Base-by-base conservation (phyloP, 345 rosid species). In the Draba incana region DNA sequence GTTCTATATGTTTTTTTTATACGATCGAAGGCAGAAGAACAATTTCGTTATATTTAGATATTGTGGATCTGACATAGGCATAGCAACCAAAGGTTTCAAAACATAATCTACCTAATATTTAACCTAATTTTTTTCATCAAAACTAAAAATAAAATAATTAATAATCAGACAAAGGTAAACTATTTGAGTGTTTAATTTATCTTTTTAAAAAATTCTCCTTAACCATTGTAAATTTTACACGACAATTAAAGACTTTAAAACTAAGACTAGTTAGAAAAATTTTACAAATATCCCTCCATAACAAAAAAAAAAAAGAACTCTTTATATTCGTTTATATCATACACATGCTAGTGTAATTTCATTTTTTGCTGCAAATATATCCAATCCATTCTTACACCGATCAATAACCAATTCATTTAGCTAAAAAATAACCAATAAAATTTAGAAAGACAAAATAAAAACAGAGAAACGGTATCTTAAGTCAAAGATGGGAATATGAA, bases 401-500 rank as follows among this genome's bases (percentile, higher is more conserved):
- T 37, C 47, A 53, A 11, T 7, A 27, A 6, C 5, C 11, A 52
- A 39, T 3, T 25, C 39, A 35, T 35, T 35, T 8, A 31, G 6
- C 4, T 33, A 33, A 33, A 5, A 35, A 35, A 35, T 8, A 35
- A 35, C 39, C 39, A 8, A 35, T 35, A 35, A 33, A 33, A 65
- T 53, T 4, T 13, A 44, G 55, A n/a, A 9, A 12, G n/a, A 35
- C 0, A 11, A 35, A n/a, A 4, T 28, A 46, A 45, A 3, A 46
- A 12, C 6, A 8, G 16, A 44, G 14, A 59, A 33, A 67, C 13
- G 28, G 64, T 43, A 41, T 33, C 37, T 2, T 6, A 8, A 51
- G 72, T 73, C 71, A 67, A 74, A 44, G 48, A 35, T 43, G 72
- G 77, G 77, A 58, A 58, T 62, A 54, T 44, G 60, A 9, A 16